phyloP scores from a whole-genome alignment of 768 basidiomycete species.

The Lentinula aciculospora region DNA sequence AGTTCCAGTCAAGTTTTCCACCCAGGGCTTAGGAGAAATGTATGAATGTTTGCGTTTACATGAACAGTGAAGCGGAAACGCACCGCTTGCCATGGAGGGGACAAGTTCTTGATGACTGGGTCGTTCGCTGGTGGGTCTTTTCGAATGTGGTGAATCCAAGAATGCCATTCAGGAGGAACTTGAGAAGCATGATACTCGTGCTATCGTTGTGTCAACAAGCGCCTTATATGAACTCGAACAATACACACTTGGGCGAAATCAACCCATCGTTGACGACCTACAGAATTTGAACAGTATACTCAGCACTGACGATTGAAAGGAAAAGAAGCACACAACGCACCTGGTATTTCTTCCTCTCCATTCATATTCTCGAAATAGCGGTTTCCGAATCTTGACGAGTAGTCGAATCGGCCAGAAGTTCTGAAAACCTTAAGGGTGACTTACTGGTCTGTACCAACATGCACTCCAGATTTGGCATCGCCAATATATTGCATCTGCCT shows the following conservation, averaged over 20 bases:
- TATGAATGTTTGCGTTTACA: neutral
- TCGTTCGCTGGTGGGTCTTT: slow-evolving; percentile 77
- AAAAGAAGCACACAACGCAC: slow-evolving; percentile 29
- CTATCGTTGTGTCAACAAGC: slow-evolving; percentile 24
- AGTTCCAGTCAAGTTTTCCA: slow-evolving; percentile 91
- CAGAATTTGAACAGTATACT: neutral
- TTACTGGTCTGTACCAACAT: slow-evolving; percentile 78
- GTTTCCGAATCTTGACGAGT: slow-evolving; percentile 74
- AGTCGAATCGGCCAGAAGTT: neutral
- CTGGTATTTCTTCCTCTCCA: slow-evolving; percentile 82
- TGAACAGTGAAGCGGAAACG: slow-evolving; percentile 21
- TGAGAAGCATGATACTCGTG: slow-evolving; percentile 90
- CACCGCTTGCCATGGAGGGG: slow-evolving; percentile 83
- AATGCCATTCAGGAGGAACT: slow-evolving; percentile 95
- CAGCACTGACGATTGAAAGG: neutral
- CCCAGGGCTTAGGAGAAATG: slow-evolving; percentile 53
- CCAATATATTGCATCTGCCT: slow-evolving; percentile 90
- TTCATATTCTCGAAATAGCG: slow-evolving; percentile 91
- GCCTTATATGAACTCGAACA: neutral
- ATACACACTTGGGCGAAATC: slow-evolving; percentile 77
- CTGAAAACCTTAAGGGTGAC: slow-evolving; percentile 24
- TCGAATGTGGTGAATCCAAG: slow-evolving; percentile 91
- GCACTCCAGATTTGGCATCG: slow-evolving; percentile 83
- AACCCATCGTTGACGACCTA: slow-evolving; percentile 96
- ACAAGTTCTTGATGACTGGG: slow-evolving; percentile 55